Conservation (phyloP, 2,329 filamentous ascomycete genomes). For the Penicillium sp. region DNA sequence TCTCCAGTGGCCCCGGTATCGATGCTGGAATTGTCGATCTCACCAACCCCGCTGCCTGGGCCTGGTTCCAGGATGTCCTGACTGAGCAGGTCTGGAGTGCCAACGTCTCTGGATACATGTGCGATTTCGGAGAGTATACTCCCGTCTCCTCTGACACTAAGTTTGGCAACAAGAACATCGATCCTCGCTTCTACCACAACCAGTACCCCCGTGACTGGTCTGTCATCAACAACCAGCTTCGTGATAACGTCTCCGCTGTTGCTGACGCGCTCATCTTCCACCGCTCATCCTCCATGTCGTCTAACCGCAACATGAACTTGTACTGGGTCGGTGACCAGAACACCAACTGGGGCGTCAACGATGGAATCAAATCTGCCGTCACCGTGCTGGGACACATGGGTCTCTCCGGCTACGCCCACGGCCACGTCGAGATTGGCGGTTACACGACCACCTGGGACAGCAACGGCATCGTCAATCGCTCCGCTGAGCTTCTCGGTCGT, state of each 20-base stretch:
- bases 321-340: slow-evolving; percentile 43
- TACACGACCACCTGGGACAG: slow-evolving; percentile 33
- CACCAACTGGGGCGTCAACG: slow-evolving; percentile 34
- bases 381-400: slow-evolving; percentile 40
- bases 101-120: slow-evolving; percentile 39
- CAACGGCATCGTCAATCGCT: slow-evolving; percentile 34
- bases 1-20: slow-evolving; percentile 39
- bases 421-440: slow-evolving; percentile 38
- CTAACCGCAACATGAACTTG: slow-evolving; percentile 37
- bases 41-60: slow-evolving; percentile 32
- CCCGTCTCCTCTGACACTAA: slow-evolving; percentile 28
- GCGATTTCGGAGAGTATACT: slow-evolving; percentile 41
- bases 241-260: slow-evolving; percentile 27
- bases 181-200: slow-evolving; percentile 36
- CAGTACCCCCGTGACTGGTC: slow-evolving; percentile 38
- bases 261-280: slow-evolving; percentile 37
- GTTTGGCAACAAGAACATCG: slow-evolving; percentile 27
- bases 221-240: slow-evolving; percentile 30
- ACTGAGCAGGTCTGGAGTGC: slow-evolving; percentile 35
- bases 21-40: slow-evolving; percentile 40
- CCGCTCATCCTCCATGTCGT: slow-evolving; percentile 33
- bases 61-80: slow-evolving; percentile 36
- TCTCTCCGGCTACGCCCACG: slow-evolving; percentile 35
- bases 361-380: slow-evolving; percentile 37
- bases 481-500: slow-evolving; percentile 36